These are phyloP conservation scores for Escallonia herrerae DNA, from an alignment of 129 eudicot species.

Conservation along the genomic window DNA sequence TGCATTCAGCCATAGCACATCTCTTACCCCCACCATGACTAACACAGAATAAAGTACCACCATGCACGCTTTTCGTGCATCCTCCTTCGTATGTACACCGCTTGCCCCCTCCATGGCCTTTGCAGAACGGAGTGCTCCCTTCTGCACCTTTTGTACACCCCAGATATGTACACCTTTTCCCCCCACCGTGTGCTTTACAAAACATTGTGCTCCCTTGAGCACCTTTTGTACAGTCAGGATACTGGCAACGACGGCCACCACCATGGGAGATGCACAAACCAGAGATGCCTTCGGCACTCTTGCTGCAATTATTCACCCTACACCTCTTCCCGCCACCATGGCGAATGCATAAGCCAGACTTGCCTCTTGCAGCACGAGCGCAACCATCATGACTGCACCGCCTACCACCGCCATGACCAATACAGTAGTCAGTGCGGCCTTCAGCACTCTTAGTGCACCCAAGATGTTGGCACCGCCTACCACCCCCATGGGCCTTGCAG, in stretches of 20 bases:
- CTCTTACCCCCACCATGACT: slow-evolving; percentile 93
- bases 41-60: slow-evolving; percentile 78
- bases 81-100: slow-evolving; percentile 75
- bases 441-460: slow-evolving; percentile 92
- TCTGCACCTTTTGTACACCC: slow-evolving; percentile 93
- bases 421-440: slow-evolving; percentile 79
- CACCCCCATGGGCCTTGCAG: slow-evolving; percentile 95
- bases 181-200: slow-evolving; percentile 94
- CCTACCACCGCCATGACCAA: slow-evolving; percentile 83
- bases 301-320: slow-evolving; percentile 47
- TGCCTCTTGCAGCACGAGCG: slow-evolving; percentile 77
- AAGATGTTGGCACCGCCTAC: slow-evolving; percentile 66
- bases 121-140: slow-evolving; percentile 80
- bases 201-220: slow-evolving; percentile 94
- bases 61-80: slow-evolving; percentile 82
- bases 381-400: slow-evolving; percentile 72
- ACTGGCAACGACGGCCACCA: slow-evolving; percentile 77
- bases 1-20: slow-evolving; percentile 58
- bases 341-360: slow-evolving; percentile 77
- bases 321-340: slow-evolving; percentile 98
- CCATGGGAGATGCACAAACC: slow-evolving; percentile 88
- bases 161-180: slow-evolving; percentile 61
- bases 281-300: slow-evolving; percentile 68
- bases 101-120: slow-evolving; percentile 98
- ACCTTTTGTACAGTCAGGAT: slow-evolving; percentile 56